phyloP scores from a whole-genome alignment of 2,329 filamentous ascomycete species.

The Diaporthe sp. region DNA sequence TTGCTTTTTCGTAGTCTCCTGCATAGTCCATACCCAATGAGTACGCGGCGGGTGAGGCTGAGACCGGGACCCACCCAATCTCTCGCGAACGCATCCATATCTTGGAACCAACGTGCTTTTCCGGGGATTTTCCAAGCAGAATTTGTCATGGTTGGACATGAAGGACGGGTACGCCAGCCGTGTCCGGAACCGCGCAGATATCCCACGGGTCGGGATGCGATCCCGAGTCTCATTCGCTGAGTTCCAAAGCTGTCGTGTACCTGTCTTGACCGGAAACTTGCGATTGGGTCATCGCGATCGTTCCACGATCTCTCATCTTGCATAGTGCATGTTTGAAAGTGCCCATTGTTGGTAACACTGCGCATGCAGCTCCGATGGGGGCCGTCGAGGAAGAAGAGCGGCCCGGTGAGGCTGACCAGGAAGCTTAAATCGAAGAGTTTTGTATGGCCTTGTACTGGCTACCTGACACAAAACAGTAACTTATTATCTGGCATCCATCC shows the following conservation, averaged over 20 bases:
- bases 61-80: background rate
- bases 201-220: slow-evolving; percentile 14
- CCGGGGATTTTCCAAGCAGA: background rate
- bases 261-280: background rate
- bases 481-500: background rate
- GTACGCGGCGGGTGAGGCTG: slow-evolving; percentile 15
- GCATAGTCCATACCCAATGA: slow-evolving; percentile 1
- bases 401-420: background rate
- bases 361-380: background rate
- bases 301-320: slow-evolving; percentile 18
- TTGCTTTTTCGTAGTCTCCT: slow-evolving; percentile 7
- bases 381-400: background rate
- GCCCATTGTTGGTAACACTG: background rate
- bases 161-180: background rate
- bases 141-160: background rate
- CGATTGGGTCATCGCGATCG: background rate
- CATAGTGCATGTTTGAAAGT: background rate
- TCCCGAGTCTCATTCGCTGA: background rate
- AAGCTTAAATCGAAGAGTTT: background rate
- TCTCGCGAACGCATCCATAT: slow-evolving; percentile 3
- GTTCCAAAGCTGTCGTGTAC: slow-evolving; percentile 3
- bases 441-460: background rate
- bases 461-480: background rate
- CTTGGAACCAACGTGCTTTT: slow-evolving; percentile 3
- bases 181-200: background rate